A percentile compares a stretch with the other conserved stretches of the same genome.
Conservation (phyloP, 2,329 filamentous ascomycete species). For the Neofusicoccum sp. region DNA sequence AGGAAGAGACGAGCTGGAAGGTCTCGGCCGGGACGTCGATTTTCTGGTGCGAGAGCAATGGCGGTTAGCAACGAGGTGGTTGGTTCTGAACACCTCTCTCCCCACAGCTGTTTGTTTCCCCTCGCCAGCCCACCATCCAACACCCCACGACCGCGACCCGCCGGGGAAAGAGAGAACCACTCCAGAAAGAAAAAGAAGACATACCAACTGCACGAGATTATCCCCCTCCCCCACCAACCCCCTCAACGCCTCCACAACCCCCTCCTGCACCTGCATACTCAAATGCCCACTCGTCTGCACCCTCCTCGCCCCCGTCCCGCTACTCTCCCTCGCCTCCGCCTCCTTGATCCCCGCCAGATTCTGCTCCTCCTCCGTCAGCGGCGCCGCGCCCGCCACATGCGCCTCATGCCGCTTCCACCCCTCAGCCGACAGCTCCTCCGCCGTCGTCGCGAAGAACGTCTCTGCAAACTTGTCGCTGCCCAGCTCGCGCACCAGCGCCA, state of each 20-base stretch:
- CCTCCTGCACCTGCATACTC: conserved; percentile 59
- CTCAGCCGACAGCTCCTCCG: conserved; percentile 67
- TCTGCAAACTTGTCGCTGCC: conserved; percentile 79
- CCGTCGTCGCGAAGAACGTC: conserved; percentile 70
- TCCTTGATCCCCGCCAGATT: conserved; percentile 71
- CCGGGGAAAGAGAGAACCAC: background rate
- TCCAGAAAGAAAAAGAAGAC: conserved; percentile 36
- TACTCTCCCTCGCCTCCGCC: conserved; percentile 73
- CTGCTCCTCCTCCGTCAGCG: conserved; percentile 78
- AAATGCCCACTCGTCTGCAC: conserved; percentile 35
- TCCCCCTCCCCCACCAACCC: conserved; percentile 56
- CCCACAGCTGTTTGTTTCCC: conserved; percentile 62
- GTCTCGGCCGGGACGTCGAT: conserved; percentile 72
- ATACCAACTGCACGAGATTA: conserved; percentile 67
- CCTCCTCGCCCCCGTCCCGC: conserved; percentile 61
- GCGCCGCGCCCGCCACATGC: conserved; percentile 63
- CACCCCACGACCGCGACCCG: background rate
- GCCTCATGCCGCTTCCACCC: conserved; percentile 75
- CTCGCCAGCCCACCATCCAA: conserved; percentile 29
- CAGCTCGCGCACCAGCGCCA: conserved; percentile 75
- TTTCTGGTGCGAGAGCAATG: conserved; percentile 52
- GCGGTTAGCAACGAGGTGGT: background rate
- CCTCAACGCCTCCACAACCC: conserved; percentile 66
- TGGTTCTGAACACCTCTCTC: background rate
- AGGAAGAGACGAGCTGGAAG: conserved; percentile 65